Percentiles rank a stretch among this genome's conserved stretches.
Conservation (phyloP, 148 eudicot genomes). For the Silene conica region DNA sequence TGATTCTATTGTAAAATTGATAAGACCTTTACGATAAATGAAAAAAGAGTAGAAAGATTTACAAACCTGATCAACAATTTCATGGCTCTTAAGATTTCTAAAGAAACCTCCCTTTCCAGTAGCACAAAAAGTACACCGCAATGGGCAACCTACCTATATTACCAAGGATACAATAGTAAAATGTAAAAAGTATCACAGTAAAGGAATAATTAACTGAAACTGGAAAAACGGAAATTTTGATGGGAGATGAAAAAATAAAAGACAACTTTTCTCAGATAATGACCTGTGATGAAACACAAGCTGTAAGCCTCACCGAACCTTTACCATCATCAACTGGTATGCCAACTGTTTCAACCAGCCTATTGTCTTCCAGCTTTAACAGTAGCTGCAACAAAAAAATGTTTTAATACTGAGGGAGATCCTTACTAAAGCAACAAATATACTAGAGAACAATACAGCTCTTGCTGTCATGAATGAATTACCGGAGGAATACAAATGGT, state of each 20-base stretch:
- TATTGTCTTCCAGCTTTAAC: conserved; percentile 74
- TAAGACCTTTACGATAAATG: not conserved
- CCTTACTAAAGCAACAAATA: not conserved
- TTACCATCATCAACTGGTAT: conserved; percentile 87
- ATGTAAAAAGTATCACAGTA: conserved; percentile 3
- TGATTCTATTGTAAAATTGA: not conserved
- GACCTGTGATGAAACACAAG: conserved; percentile 99
- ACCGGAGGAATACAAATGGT: not conserved
- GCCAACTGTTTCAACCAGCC: conserved; percentile 96
- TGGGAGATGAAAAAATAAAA: not conserved
- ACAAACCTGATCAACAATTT: conserved; percentile 95
- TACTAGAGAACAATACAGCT: not conserved
- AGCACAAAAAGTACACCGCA: conserved; percentile 97
- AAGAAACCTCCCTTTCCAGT: conserved; percentile 98
- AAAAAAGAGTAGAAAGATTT: conserved; percentile 13
- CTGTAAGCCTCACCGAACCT: conserved; percentile 87
- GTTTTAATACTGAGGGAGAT: conserved; percentile 3
- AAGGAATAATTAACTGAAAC: not conserved
- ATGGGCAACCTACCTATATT: conserved; percentile 87
- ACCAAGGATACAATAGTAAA: conserved; percentile 13
- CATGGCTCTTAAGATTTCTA: conserved; percentile 86
- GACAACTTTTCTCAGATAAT: conserved; percentile 12
- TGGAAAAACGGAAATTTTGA: not conserved
- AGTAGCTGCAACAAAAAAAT: conserved; percentile 51
- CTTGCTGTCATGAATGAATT: not conserved